Base-by-base conservation (phyloP, 2,329 filamentous ascomycete species). In the Fusarium hostae region DNA sequence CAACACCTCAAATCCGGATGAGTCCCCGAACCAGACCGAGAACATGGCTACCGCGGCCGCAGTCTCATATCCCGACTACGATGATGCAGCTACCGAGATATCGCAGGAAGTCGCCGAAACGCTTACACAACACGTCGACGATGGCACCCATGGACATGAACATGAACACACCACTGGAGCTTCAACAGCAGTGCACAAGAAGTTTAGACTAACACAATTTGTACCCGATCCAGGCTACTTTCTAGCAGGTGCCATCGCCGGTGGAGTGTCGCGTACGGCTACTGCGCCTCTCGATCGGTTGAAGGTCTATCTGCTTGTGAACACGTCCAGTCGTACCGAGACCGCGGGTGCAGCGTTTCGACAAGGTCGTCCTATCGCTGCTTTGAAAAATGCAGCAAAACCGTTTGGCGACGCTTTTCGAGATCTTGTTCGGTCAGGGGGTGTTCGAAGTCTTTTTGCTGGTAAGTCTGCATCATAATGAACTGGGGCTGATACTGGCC, bases 301-400 rank as follows among this genome's bases (percentile, higher is more conserved):
- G 65, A 98, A 98, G 84, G 96, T 99, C 73, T 98, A 97, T 81
- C 89, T 99, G 58, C 96, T 99, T 77, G 95, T 97, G 58, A 95
- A 97, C 82, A 97, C 94, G 63, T 87, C 68, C 50, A 77, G 57
- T 67, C 68, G 76, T 57, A 43, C 88, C 73, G 83, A 86, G 75
- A 86, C 88, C 63, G 89, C 90, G 13, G 81, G 91, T 48, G 82
- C 87, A 62, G 91, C 92, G 18, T 89, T 90, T 6, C 94, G 92
- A 79, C 87, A 90, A 63, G 94, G 94, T 34, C 88, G 90, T 48
- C 86, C 92, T 3, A 71, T 92, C 15, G 82, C 85, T 66, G 93
- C 91, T 32, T 82, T 91, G 3, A 89, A 88, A 70, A 90, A 90
- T 74, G 90, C 92, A 22, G 86, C 88, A 43, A 86, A 87, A 70